Evolutionary conservation across 2,329 filamentous ascomycete genomes (phyloP), one percentile per base, ranked within the genome.

Genomic region (Chrysosphaeria jannelii): DNA sequence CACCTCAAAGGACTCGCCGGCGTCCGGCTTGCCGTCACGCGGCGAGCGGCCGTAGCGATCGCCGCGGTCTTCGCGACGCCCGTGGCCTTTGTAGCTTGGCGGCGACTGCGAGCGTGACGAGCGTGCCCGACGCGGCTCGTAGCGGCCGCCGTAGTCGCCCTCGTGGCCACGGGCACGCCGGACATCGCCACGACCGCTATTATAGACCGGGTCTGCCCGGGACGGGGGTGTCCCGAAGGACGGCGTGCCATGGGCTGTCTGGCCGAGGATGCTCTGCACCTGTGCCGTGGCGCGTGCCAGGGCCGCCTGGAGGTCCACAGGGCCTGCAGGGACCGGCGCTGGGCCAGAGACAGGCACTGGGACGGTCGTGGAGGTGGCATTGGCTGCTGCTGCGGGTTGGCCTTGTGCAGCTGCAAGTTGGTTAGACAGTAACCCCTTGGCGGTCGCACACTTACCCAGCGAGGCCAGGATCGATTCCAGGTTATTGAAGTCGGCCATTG

Each of bases 1-100:
- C 13, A 68, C 71, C 46, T 90, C 78, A 13, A 60, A 58, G 36
- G 67, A 70, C 33, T 76, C 71, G 34, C 70, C 64, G 22, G 49
- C 51, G 24, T 39, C 43, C 19, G 26, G 27, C 20, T 36, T 37
- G 8, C 23, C 24, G 7, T 24, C 24, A 3, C 22, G 15, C 6
- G 21, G 13, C 6, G 31, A 28, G 8, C 23, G 26, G 8, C 20
- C 23, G 8, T 19, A 19, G 12, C 32, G 23, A 48, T 48, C 23
- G 48, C 39, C 11, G 54, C 45, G 33, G 47, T 49, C 26, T n/a
- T n/a, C 41, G 43, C 29, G 23, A 22, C 50, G 47, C 23, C 50
- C n/a, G 16, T 7, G 16, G 16, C 16, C 19, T 6, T 11, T 10
- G 19, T 20, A 10, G 10, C 16, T 19, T 8, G 21, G 25, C 5